Conservation (phyloP, 306 rosid genomes). For the Spatholobus suberectus region DNA sequence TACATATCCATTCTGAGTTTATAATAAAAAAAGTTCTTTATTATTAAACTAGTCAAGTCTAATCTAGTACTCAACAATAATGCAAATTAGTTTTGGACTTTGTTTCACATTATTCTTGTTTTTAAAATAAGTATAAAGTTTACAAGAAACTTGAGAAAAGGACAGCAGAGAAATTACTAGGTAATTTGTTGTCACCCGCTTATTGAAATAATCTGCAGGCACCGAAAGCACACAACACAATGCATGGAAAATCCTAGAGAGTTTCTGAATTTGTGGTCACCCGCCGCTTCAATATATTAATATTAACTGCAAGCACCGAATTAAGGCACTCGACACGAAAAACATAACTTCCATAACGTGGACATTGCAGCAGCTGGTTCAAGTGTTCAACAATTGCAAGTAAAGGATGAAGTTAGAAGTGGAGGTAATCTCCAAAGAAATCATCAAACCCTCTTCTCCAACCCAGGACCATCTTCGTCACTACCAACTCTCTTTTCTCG, state of each 20-base stretch:
- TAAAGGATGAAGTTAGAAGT: slow-evolving; percentile 37
- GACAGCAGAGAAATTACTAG: not conserved
- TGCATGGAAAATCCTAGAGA: not conserved
- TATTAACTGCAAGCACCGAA: too few relatives aligned
- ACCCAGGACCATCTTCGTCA: slow-evolving; percentile 47
- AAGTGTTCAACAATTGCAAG: too few relatives aligned
- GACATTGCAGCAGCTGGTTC: not conserved
- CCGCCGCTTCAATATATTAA: not conserved
- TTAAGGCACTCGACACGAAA: too few relatives aligned
- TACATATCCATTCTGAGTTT: too few relatives aligned
- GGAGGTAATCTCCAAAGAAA: slow-evolving; percentile 45
- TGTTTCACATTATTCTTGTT: not conserved
- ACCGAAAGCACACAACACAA: not conserved
- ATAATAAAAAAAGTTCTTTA: too few relatives aligned
- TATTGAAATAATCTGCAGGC: not conserved
- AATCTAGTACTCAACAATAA: not conserved
- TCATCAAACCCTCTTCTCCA: slow-evolving; percentile 55
- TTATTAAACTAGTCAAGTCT: not conserved
- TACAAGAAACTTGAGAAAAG: not conserved
- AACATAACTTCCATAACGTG: too few relatives aligned
- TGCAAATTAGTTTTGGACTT: not conserved
- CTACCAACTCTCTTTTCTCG: slow-evolving; percentile 62
- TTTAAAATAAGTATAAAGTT: not conserved
- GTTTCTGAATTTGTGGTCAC: not conserved
- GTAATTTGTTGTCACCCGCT: not conserved